Evolutionary conservation across 768 basidiomycete genomes (phyloP).

Genomic region (Coprinopsis marcescibilis): DNA sequence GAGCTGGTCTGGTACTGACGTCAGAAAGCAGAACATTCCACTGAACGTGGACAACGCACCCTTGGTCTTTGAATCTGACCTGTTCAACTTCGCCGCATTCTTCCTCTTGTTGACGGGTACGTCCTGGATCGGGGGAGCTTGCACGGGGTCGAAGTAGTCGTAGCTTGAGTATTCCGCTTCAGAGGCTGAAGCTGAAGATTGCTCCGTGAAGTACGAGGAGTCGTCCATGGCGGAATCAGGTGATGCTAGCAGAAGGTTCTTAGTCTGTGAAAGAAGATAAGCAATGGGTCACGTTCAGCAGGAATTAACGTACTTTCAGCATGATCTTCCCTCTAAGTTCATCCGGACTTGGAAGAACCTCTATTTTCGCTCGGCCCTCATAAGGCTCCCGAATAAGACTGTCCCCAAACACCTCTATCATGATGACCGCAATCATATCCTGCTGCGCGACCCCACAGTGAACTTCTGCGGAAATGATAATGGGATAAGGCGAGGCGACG

Average conservation of each 20-base stretch:
- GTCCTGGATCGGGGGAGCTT: background rate
- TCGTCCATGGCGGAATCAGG: slow-evolving; percentile 22
- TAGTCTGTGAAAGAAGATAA: slow-evolving; percentile 41
- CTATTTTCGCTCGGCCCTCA: slow-evolving; percentile 40
- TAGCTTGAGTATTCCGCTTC: slow-evolving; percentile 26
- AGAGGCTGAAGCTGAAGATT: slow-evolving; percentile 32
- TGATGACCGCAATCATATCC: slow-evolving; percentile 42
- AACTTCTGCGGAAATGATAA: slow-evolving; percentile 96
- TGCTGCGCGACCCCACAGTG: slow-evolving; percentile 70
- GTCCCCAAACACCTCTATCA: slow-evolving; percentile 43
- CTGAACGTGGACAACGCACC: slow-evolving; percentile 17
- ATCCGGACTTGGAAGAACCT: slow-evolving; percentile 80
- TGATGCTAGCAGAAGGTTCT: slow-evolving; percentile 56
- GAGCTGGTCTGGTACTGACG: slow-evolving; percentile 21
- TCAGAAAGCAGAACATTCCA: background rate
- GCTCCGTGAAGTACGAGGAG: slow-evolving; percentile 18
- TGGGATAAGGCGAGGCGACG: slow-evolving; percentile 87
- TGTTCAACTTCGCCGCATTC: slow-evolving; percentile 12
- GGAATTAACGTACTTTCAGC: slow-evolving; percentile 54
- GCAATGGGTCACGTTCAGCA: background rate
- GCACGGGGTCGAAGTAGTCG: slow-evolving; percentile 16
- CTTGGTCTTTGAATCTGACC: slow-evolving; percentile 24
- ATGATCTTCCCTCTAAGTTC: slow-evolving; percentile 75
- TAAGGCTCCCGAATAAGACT: slow-evolving; percentile 30
- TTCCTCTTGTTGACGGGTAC: slow-evolving; percentile 11